A percentile compares a stretch with the other conserved stretches of the same genome.
Evolutionary conservation across 768 basidiomycete genomes (phyloP).

Genomic region (Royoungia palumana): DNA sequence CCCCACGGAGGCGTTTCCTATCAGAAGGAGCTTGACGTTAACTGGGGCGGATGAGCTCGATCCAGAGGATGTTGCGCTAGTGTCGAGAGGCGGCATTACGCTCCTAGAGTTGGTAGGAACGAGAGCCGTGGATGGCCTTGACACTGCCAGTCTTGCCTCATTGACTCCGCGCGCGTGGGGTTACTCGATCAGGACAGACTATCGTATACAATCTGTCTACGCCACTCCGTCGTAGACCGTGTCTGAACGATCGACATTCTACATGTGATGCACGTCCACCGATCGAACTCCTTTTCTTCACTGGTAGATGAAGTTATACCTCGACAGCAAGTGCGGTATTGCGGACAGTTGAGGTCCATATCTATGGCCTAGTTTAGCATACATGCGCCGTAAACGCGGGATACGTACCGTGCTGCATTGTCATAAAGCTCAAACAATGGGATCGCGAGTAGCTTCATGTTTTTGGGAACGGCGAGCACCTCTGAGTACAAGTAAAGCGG

Average conservation of each 20-base stretch:
- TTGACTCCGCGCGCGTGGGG: conserved; percentile 13
- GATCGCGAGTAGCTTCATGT: conserved; percentile 97
- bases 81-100: conserved; percentile 19
- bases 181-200: conserved; percentile 22
- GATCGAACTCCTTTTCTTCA: conserved; percentile 25
- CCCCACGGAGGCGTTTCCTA: conserved; percentile 88
- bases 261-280: too few species aligned
- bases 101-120: too few species aligned
- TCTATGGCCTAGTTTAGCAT: conserved; percentile 28
- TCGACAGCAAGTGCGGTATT: conserved; percentile 87
- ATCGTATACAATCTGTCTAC: too few species aligned
- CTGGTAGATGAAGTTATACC: conserved; percentile 82
- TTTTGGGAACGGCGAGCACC: conserved; percentile 94
- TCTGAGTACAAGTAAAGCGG: conserved; percentile 44
- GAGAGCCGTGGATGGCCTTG: not conserved
- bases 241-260: too few species aligned
- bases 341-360: conserved; percentile 95
- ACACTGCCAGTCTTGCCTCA: conserved; percentile 18
- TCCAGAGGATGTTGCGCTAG: conserved; percentile 23
- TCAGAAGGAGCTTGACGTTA: conserved; percentile 81
- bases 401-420: conserved; percentile 78
- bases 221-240: too few species aligned
- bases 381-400: not conserved
- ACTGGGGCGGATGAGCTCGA: conserved; percentile 35
- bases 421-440: conserved; percentile 97